Evolutionary conservation across 2,329 filamentous ascomycete species (phyloP).

Genomic region (Aspergillus ibericus): DNA sequence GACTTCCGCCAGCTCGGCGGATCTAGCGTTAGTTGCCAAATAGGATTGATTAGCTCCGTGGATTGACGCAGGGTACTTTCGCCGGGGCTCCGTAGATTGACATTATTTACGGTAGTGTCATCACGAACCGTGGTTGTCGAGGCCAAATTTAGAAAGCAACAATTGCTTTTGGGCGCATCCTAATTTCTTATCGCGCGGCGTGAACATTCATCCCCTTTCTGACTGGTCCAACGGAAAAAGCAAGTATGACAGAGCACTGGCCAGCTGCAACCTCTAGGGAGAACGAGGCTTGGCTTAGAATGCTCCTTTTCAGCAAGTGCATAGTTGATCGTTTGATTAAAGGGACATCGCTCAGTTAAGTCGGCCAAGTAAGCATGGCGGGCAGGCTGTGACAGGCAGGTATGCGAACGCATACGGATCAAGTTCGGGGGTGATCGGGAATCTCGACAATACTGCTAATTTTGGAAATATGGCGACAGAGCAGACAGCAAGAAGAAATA

Average conservation of each 20-base stretch:
- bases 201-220: slow-evolving; percentile 3
- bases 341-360: slow-evolving; percentile 1
- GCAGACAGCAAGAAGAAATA: not conserved
- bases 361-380: slow-evolving; percentile 1
- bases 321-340: slow-evolving; percentile 11
- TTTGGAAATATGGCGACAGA: not conserved
- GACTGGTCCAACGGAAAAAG: slow-evolving; percentile 9
- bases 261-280: slow-evolving; percentile 6
- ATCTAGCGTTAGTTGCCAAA: slow-evolving; percentile 4
- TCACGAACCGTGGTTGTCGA: not conserved
- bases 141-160: slow-evolving; percentile 5
- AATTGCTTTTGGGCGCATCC: slow-evolving; percentile 11
- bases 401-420: slow-evolving; percentile 1
- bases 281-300: slow-evolving; percentile 11
- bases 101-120: slow-evolving; percentile 3
- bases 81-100: not conserved
- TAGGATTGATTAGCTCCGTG: not conserved
- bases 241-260: slow-evolving; percentile 5
- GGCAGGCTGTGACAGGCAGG: slow-evolving; percentile 2
- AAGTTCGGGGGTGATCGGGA: slow-evolving; percentile 1
- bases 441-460: not conserved
- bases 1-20: not conserved
- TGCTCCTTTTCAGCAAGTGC: slow-evolving; percentile 1
- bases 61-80: slow-evolving; percentile 2
- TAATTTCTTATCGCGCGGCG: slow-evolving; percentile 4